Base-by-base conservation (phyloP, 2,329 filamentous ascomycete genomes). In the Penicillium olsonii region DNA sequence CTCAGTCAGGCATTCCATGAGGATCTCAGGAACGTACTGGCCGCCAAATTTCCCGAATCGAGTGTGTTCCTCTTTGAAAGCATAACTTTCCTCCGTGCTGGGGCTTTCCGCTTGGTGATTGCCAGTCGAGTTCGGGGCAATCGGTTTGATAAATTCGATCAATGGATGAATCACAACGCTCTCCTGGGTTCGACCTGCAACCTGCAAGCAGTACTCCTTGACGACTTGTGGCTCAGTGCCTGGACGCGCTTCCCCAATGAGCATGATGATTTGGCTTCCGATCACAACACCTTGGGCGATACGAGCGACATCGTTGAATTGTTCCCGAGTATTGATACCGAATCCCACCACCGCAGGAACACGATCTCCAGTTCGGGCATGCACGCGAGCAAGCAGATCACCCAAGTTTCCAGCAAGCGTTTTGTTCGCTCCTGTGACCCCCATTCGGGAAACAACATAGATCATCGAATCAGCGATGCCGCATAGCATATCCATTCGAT, bases 401-500 rank as follows among this genome's bases (percentile, higher is more conserved):
- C 12, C 26, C 26, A 29, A 11, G 12, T 11, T 29, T 14, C 12
- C 26, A 5, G 26, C 4, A 10, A 29, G 12, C 4, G 26, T 29
- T 14, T 29, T 84, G 12, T 84, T 26, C 90, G 90, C 0, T 57
- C 92, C 92, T 3, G 92, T 97, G 39, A 96, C 91, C 53, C 92
- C 92, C 87, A 95, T 92, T 57, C 91, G 82, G 20, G 92, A 96
- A 43, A 96, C 92, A 52, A 97, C 89, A 69, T 97, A 97, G 74
- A 97, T 94, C 76, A 96, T 97, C 1, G 92, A 96, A 73, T 96
- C 92, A 63, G 92, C 92, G 53, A 96, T 90, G 66, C 87, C 84
- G 81, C 92, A 97, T 12, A 97, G 85, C 35, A 95, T 80, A 73
- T 88, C 91, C 90, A 97, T 95, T 61, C 92, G 88, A 56, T 82